Percentiles rank a stretch among this genome's conserved stretches.
Evolutionary conservation across 257 asterid genomes (phyloP).

Genomic region (Gentiana macrophylla): DNA sequence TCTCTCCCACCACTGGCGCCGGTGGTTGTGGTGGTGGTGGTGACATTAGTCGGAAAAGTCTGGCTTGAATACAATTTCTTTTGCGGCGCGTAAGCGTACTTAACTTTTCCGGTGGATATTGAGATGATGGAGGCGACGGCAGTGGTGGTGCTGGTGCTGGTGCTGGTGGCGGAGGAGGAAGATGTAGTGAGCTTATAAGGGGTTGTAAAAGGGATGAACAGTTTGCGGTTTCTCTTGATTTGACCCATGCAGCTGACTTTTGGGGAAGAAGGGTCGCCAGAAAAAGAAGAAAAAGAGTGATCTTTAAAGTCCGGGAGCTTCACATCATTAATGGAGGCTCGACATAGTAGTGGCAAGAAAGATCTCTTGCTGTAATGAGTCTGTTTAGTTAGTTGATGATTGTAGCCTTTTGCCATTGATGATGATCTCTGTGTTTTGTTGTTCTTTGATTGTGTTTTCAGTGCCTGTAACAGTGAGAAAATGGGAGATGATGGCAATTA

Average conservation of each 20-base stretch:
- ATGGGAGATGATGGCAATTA: too few species aligned
- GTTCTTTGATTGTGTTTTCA: too few species aligned
- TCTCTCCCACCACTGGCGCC: slow-evolving; percentile 14
- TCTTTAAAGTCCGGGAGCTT: slow-evolving; percentile 13
- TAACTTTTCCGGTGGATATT: slow-evolving; percentile 7
- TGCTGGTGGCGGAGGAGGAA: slow-evolving; percentile 4
- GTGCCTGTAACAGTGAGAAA: too few species aligned
- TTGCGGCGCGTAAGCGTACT: slow-evolving; percentile 23
- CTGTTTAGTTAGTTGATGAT: slow-evolving; percentile 15
- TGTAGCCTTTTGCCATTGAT: slow-evolving; percentile 29
- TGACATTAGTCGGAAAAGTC: slow-evolving; percentile 16
- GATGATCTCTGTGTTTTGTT: too few species aligned
- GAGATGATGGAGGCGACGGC: slow-evolving; percentile 2
- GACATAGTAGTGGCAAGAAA: slow-evolving; percentile 62
- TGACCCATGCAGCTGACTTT: slow-evolving; percentile 86
- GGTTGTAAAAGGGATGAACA: slow-evolving; percentile 14
- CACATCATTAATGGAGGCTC: slow-evolving; percentile 49
- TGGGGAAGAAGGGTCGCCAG: slow-evolving; percentile 71
- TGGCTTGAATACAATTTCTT: slow-evolving; percentile 33
- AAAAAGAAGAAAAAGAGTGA: slow-evolving; percentile 4
- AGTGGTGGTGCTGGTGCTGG: slow-evolving; percentile 1
- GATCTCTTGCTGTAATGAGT: slow-evolving; percentile 30
- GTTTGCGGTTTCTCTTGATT: slow-evolving; percentile 57
- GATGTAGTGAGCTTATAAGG: too few species aligned
- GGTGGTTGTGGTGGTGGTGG: slow-evolving; percentile 4